Base-by-base conservation (phyloP, 2,329 filamentous ascomycete species). In the Penicillium sp. region DNA sequence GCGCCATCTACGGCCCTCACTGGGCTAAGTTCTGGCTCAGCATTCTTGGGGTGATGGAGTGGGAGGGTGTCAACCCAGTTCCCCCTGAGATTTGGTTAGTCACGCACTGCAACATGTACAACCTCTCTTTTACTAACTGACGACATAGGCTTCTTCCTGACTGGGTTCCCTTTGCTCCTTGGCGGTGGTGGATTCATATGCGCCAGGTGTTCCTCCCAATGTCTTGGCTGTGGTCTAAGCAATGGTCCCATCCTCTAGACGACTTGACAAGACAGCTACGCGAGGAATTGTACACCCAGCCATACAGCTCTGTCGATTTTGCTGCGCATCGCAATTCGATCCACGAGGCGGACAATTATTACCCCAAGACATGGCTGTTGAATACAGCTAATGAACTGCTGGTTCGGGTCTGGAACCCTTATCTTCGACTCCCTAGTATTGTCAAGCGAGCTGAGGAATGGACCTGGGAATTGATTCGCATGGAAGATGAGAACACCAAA, bases 121-220 rank as follows among this genome's bases (percentile, higher is more conserved):
- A 2, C 28, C 7, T 41, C 26, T 32, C 34, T 28, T 31, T 33
- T 45, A 29, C 52, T 63, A 45, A 56, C 38, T 19, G 43, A 45
- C 44, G 21, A 2, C 32, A 4, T 48, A 77, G 75, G 75, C 76
- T 95, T 35, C 72, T 96, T 3, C 90, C 90, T 0, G 87, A 95
- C 67, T 95, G 88, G 88, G 78, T 88, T 3, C 90, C 90, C 1
- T 78, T 95, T 63, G 83, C 88, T 5, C 91, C 91, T 0, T 95
- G 89, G 88, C 77, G 88, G 57, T 96, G 91, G 90, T 96, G 90
- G 91, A 87, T 97, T 61, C 93, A 98, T 62, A 96, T 96, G 69
- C 88, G 93, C n/a, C 83, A 87, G 69, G 90, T 98, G n/a, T 95
- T 91, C 62, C 68, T 95, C 43, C 85, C 90, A 5, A 96, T 97